Base-by-base conservation (phyloP, 768 basidiomycete genomes). In the Russula vinacea region DNA sequence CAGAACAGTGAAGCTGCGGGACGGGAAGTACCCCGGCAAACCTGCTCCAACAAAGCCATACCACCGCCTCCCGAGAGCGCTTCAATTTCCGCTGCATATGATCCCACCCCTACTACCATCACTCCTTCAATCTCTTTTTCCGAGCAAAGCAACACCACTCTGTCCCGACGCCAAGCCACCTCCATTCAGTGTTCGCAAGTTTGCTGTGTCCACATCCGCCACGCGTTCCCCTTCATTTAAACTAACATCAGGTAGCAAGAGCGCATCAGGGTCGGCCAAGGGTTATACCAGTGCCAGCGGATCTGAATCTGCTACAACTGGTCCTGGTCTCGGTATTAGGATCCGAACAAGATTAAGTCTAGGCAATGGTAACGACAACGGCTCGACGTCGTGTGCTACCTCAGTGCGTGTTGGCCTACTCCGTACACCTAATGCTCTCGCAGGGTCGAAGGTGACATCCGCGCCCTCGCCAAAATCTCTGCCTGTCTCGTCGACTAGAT, bases 241-340 rank as follows among this genome's bases (percentile, higher is more conserved):
- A 29, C 45, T 65, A 8, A 57, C 64, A 37, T 61, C 60, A 10
- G 64, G 64, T n/a, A 65, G 64, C 19, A 59, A 65, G 24, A 65
- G 64, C 50, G 64, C 64, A 19, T 61, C 64, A 56, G 64, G 61
- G 26, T 65, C 64, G 6, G 64, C 60, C 2, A 42, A 51, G 1
- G 64, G 64, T 3, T 65, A 65, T 26, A 65, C 64, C 14, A 65
- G 64, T 35, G 64, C 64, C 3, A 61, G 59, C 22, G 64, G 64
- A 39, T 65, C 64, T 7, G 64, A 65, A 33, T 65, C 64, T 13
- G 56, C 62, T 52, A 55, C 64, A 35, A 60, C 64, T 26, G 60
- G 64, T 52, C 64, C 61, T 26, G 64, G 64, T 37, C 64, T 65
- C 17, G 64, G 64, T 32, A 61, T 65, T n/a, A 61, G 64, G 39